phyloP scores from a whole-genome alignment of 805 yeast species.

The Kregervanrija delftensis region DNA sequence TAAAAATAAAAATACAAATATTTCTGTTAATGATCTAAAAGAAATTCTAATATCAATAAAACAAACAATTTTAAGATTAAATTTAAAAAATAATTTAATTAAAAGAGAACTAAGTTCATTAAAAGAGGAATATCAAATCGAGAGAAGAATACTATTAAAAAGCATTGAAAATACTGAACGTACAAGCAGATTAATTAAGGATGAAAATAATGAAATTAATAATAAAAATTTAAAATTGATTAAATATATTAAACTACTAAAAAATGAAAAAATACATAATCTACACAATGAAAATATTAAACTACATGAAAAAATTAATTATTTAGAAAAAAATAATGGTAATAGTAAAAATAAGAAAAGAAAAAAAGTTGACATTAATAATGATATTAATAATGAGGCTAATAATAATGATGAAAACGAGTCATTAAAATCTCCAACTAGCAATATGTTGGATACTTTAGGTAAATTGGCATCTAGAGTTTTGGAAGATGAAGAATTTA shows the following conservation, averaged over 20 bases:
- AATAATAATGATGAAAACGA: slow-evolving; percentile 1
- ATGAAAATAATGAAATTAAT: slow-evolving; percentile 25
- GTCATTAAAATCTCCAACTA: slow-evolving; percentile 3
- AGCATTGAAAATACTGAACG: slow-evolving; percentile 23
- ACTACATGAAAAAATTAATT: slow-evolving; percentile 18
- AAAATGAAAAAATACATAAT: slow-evolving; percentile 22
- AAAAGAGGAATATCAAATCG: slow-evolving; percentile 25
- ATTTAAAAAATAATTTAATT: slow-evolving; percentile 25
- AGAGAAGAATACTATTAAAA: slow-evolving; percentile 23
- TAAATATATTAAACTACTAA: slow-evolving; percentile 24
- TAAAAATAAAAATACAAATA: not conserved
- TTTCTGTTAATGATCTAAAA: not conserved
- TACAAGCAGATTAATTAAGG: slow-evolving; percentile 18
- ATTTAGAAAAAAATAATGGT: slow-evolving; percentile 1
- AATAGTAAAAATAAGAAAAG: slow-evolving; percentile 2
- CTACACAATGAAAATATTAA: slow-evolving; percentile 22
- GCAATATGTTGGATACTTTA: slow-evolving; percentile 27
- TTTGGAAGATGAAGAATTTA: slow-evolving; percentile 21
- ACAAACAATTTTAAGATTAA: slow-evolving; percentile 23
- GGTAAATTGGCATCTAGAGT: slow-evolving; percentile 31
- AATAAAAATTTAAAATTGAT: slow-evolving; percentile 27
- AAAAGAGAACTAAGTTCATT: slow-evolving; percentile 22
- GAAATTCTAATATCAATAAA: slow-evolving; percentile 10
- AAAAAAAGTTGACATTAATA: not conserved
- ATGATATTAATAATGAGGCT: not conserved